These are phyloP conservation scores for Pichia phayaonensis DNA, from an alignment of 805 yeast species.

Conservation along the genomic window DNA sequence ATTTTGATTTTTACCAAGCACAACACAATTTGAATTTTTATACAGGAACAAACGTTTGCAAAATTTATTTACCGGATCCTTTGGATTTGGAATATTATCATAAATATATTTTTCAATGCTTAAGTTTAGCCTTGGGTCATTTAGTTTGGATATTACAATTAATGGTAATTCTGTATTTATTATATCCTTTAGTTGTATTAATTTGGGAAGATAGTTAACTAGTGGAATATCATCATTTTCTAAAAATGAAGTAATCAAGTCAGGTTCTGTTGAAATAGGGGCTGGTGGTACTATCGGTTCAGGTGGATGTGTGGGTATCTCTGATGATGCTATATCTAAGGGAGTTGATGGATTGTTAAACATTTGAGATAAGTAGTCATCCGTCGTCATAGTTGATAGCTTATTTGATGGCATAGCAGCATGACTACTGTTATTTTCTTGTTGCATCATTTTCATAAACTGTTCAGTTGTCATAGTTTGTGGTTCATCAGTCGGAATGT, in stretches of 20 bases:
- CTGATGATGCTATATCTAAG: background rate
- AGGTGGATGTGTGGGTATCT: background rate
- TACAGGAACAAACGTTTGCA: constrained; percentile 62
- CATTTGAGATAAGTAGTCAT: constrained; percentile 1
- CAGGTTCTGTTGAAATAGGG: background rate
- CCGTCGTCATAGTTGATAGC: constrained; percentile 3
- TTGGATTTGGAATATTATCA: constrained; percentile 45
- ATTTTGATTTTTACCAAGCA: constrained; percentile 92
- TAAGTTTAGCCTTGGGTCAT: constrained; percentile 66
- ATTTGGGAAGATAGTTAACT: constrained; percentile 5
- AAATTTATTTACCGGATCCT: constrained; percentile 16
- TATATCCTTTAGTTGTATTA: constrained; percentile 10
- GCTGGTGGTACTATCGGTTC: background rate
- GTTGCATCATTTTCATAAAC: constrained; percentile 11
- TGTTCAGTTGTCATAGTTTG: constrained; percentile 19
- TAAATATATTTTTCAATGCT: constrained; percentile 80
- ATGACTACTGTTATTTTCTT: background rate
- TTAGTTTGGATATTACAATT: constrained; percentile 48
- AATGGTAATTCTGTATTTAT: constrained; percentile 32
- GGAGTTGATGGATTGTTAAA: background rate
- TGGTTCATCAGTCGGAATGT: constrained; percentile 10
- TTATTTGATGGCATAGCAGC: background rate
- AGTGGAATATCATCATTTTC: constrained; percentile 11
- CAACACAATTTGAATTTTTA: constrained; percentile 77
- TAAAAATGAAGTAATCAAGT: constrained; percentile 8